phyloP scores from a whole-genome alignment of 2,329 filamentous ascomycete species.

The Chaetomium globosum region DNA sequence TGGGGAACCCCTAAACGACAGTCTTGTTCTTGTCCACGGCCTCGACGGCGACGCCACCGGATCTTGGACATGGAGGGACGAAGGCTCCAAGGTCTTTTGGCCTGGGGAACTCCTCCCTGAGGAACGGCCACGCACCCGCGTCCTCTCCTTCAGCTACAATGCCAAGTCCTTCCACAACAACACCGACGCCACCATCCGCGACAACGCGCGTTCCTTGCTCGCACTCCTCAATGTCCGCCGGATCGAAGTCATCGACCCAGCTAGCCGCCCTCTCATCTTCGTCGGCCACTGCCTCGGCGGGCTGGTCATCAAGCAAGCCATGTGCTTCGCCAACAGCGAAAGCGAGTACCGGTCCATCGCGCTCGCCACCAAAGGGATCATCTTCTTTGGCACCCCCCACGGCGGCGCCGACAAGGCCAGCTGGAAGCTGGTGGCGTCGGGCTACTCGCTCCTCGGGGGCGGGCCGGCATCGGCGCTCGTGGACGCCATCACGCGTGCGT shows the following conservation, averaged over 20 bases:
- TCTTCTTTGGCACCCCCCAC: conserved; percentile 4
- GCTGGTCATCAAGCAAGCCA: not conserved
- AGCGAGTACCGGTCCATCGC: not conserved
- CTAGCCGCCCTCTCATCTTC: not conserved
- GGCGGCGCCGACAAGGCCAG: not conserved
- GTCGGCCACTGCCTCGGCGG: conserved; percentile 6
- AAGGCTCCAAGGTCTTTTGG: conserved; percentile 3
- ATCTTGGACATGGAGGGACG: conserved; percentile 17
- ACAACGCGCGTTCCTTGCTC: conserved; percentile 9
- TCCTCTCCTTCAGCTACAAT: conserved; percentile 19
- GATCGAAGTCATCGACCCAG: not conserved
- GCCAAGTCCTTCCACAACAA: conserved; percentile 13
- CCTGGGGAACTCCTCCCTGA: conserved; percentile 7
- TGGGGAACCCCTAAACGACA: not conserved
- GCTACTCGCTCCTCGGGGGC: not conserved
- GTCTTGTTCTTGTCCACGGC: conserved; percentile 19
- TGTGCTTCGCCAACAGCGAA: not conserved
- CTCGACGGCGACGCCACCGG: conserved; percentile 10
- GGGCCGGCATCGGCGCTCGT: not conserved
- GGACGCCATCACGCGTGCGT: not conserved
- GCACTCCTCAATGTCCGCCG: not conserved
- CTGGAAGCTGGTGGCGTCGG: not conserved
- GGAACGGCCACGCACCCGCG: not conserved
- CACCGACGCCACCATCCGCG: conserved; percentile 8
- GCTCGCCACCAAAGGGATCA: not conserved